These are phyloP conservation scores for Didymella pinodella DNA, from an alignment of 2,329 filamentous ascomycete species.

Conservation along the genomic window DNA sequence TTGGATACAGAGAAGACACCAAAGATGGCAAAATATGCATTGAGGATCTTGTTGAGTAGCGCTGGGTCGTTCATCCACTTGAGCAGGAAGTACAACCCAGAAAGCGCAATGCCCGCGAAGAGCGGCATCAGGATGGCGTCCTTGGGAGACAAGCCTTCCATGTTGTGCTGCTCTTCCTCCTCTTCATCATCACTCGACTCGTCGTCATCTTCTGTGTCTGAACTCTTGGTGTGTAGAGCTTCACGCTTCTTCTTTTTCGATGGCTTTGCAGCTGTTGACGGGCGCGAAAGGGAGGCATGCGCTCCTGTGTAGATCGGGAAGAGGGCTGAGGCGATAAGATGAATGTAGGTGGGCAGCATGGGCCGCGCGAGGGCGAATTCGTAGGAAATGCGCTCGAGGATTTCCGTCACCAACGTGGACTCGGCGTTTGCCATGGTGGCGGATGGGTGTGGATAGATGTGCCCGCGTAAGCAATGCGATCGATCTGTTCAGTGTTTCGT, in stretches of 20 bases:
- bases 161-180: constrained; percentile 63
- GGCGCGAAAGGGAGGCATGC: constrained; percentile 83
- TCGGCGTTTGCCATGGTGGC: constrained; percentile 42
- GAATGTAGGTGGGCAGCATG: constrained; percentile 64
- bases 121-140: constrained; percentile 89
- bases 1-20: constrained; percentile 79
- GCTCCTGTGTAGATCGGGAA: constrained; percentile 85
- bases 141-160: constrained; percentile 74
- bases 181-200: constrained; percentile 52
- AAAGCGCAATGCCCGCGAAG: constrained; percentile 74
- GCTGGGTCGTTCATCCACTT: constrained; percentile 85
- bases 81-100: constrained; percentile 84
- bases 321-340: constrained; percentile 73
- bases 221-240: constrained; percentile 33
- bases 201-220: constrained; percentile 34
- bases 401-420: constrained; percentile 39
- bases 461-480: neutral
- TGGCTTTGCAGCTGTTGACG: constrained; percentile 76
- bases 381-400: constrained; percentile 50
- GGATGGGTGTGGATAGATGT: neutral
- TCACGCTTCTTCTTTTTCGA: constrained; percentile 56
- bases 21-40: constrained; percentile 82
- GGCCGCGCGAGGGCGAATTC: constrained; percentile 53
- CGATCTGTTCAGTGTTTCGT: neutral
- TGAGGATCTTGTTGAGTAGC: constrained; percentile 81